These are phyloP conservation scores for Thamnidium elegans DNA, from an alignment of 192 early-diverging fungal species.

Conservation along the genomic window DNA sequence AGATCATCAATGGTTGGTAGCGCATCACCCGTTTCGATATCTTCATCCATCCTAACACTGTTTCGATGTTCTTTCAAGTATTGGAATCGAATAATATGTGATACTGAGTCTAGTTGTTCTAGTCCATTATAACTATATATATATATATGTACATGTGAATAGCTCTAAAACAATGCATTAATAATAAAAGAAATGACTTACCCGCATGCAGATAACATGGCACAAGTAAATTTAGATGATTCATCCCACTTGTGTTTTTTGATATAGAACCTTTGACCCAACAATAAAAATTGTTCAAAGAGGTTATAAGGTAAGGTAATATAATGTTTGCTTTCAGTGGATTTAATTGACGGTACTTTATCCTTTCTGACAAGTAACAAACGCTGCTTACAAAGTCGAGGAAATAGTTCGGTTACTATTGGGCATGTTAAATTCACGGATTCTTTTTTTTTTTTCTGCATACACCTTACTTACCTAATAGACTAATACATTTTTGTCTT, in stretches of 20 bases:
- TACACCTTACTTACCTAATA: slow-evolving; percentile 11
- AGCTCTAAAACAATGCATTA: not conserved
- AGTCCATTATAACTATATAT: slow-evolving; percentile 13
- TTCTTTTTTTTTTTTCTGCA: not conserved
- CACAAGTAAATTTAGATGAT: slow-evolving; percentile 24
- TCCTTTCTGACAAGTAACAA: slow-evolving; percentile 17
- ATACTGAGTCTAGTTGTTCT: slow-evolving; percentile 8
- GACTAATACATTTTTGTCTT: slow-evolving; percentile 11
- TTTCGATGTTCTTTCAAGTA: slow-evolving; percentile 22
- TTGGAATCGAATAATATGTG: slow-evolving; percentile 23
- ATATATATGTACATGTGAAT: not conserved
- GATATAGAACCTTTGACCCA: slow-evolving; percentile 35
- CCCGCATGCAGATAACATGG: slow-evolving; percentile 26
- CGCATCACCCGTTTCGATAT: not conserved
- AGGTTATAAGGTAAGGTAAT: slow-evolving; percentile 27
- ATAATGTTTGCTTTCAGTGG: slow-evolving; percentile 31
- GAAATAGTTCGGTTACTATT: slow-evolving; percentile 31
- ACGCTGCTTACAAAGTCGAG: slow-evolving; percentile 29
- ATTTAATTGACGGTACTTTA: slow-evolving; percentile 25
- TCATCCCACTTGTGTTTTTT: slow-evolving; percentile 22
- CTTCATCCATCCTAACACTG: slow-evolving; percentile 4
- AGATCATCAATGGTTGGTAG: slow-evolving; percentile 12
- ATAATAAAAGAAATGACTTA: not conserved
- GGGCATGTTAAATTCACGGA: no score
- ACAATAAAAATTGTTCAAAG: slow-evolving; percentile 22